Evolutionary conservation across 257 asterid genomes (phyloP).

Genomic region (Echites panduratus): DNA sequence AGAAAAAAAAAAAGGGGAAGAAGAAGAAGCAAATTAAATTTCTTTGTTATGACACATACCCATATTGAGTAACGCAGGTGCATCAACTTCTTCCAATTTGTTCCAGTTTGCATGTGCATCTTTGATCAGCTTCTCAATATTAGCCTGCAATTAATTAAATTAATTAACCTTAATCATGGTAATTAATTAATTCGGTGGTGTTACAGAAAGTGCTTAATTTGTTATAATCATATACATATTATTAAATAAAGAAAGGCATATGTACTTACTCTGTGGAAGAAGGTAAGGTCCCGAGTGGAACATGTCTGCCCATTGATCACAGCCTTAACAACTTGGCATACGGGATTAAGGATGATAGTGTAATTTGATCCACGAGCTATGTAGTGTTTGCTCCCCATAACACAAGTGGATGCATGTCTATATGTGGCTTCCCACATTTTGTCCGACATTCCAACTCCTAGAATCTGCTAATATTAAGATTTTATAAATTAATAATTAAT

Average conservation of each 20-base stretch:
- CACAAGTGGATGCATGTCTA: slow-evolving; percentile 60
- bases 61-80: slow-evolving; percentile 30
- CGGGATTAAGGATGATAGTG: slow-evolving; percentile 34
- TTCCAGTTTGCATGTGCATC: slow-evolving; percentile 55
- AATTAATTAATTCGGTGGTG: background rate
- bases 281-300: slow-evolving; percentile 18
- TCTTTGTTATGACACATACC: slow-evolving; percentile 22
- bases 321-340: slow-evolving; percentile 47
- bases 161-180: background rate
- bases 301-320: slow-evolving; percentile 30
- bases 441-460: slow-evolving; percentile 72
- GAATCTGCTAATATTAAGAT: slow-evolving; percentile 24
- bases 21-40: background rate
- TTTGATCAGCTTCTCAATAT: slow-evolving; percentile 37
- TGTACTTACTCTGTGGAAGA: slow-evolving; percentile 25
- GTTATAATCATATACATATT: too few species aligned
- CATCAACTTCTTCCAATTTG: slow-evolving; percentile 43
- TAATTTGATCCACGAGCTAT: slow-evolving; percentile 26
- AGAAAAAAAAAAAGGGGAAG: background rate
- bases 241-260: too few species aligned
- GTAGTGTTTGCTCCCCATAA: slow-evolving; percentile 47
- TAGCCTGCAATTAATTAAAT: slow-evolving; percentile 19
- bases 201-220: background rate
- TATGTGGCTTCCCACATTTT: slow-evolving; percentile 56
- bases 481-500: background rate